Evolutionary conservation across 2,329 filamentous ascomycete species (phyloP), one percentile per base, ranked within the genome.

Genomic region (Aspergillus quadricinctus): DNA sequence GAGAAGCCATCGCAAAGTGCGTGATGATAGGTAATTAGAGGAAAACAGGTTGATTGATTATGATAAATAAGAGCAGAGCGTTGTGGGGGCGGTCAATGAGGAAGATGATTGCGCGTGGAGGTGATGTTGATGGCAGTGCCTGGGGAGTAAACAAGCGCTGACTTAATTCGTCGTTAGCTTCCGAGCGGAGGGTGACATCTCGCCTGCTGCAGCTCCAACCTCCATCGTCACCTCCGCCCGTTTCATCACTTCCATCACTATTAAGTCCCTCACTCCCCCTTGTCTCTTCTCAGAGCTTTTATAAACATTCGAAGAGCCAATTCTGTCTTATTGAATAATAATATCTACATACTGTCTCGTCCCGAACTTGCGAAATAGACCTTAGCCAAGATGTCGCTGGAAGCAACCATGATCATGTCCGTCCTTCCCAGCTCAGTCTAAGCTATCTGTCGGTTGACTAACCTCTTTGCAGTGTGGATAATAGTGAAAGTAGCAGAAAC

Each of bases 401-500:
- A 99, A 87, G 95, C 94, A 80, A 95, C 96, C 62, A 97, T 99
- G 92, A 90, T 99, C 77, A 88, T 97, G 83, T 78, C 61, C 56
- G 75, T 73, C 43, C 49, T 41, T 37, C 41, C 37, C 51, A 50
- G 43, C 25, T 31, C 49, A 53, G 14, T 17, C 17, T 37, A 56
- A 63, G 59, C 62, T 62, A 52, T 35, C 6, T 51, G 27, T 25
- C 43, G 23, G 46, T 37, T 27, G 48, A 53, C 66, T 68, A 61
- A 69, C 63, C 41, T 52, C 55, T 62, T 54, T 57, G 58, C 66
- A 87, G 85, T 75, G 91, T 97, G 71, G 94, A 99, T 84, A 99
- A 97, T 83, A 97, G 92, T 81, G 94, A 99, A 81, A 92, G 89
- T 80, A 96, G 91, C 81, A 87, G 94, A 74, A 99, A 99, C 78